Base-by-base conservation (phyloP, 768 basidiomycete genomes). In the Lepiota venenata region DNA sequence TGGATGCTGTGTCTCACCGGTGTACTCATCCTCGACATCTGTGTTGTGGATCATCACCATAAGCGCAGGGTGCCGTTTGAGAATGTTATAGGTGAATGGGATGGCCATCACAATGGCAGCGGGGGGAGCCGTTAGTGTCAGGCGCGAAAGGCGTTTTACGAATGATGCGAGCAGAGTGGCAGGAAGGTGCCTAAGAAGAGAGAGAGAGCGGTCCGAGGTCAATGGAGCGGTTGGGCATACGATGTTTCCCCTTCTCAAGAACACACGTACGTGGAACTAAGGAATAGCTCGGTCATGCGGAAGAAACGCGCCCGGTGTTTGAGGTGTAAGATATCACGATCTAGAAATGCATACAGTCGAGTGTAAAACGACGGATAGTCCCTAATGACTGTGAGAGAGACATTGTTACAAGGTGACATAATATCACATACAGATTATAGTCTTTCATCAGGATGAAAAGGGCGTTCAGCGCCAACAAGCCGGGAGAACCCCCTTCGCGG, bases 311-410 rank as follows among this genome's bases (percentile, higher is more conserved):
- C 89, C 11, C 97, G 83, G 65, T 97, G 88, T 64, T 93, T 96
- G 48, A 91, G 80, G 63, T 98, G 96, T 6, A 99, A 79, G 3
- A 97, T 80, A 16, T 94, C 83, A 9, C 87, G 79, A 65, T 96
- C 90, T 16, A 98, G 80, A 66, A 98, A 90, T 1, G 85, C 80
- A 66, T 98, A 98, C 2, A 99, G 80, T 4, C 88, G 85, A 5
- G 86, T 88, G 72, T 97, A 99, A 71, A 99, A 98, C 10, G 85
- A 87, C 2, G 97, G 95, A 64, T 96, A 98, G 63, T 99, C 97
- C 9, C 96, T 98, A 63, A 41, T 50, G 49, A 41, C 25, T 50
- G 42, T 53, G 52, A 48, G 18, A 47, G 27, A 20, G 11, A 6
- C 52, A 3, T 44, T 10, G 10, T 20, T 6, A 47, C 15, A 37